A percentile compares a stretch with the other conserved stretches of the same genome.
phyloP scores from a whole-genome alignment of 768 basidiomycete species.

The Leucocoprinus sp. region DNA sequence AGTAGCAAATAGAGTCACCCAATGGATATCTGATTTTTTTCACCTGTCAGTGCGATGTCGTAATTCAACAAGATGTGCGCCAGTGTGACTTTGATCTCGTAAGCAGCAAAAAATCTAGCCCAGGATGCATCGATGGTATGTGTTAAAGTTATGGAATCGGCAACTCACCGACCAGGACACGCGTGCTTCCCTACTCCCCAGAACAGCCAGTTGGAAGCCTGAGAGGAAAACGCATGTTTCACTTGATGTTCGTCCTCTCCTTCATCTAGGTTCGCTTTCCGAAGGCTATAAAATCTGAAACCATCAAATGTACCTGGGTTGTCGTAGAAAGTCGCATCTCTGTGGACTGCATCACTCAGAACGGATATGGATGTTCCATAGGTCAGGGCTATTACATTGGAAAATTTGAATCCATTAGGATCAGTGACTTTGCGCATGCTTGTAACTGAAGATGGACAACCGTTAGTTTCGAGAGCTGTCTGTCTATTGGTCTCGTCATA shows the following conservation, averaged over 20 bases:
- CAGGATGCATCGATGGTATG: not conserved
- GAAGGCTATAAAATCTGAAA: constrained; percentile 35
- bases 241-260: constrained; percentile 20
- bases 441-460: constrained; percentile 14
- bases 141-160: not conserved
- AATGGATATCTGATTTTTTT: not conserved
- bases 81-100: constrained; percentile 11
- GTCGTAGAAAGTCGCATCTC: constrained; percentile 21
- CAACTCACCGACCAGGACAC: constrained; percentile 18
- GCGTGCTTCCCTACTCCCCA: constrained; percentile 29
- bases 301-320: constrained; percentile 33
- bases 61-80: constrained; percentile 11
- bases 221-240: constrained; percentile 19
- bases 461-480: too few relatives aligned
- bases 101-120: constrained; percentile 17
- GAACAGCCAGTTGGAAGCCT: constrained; percentile 19
- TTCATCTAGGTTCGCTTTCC: constrained; percentile 15
- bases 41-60: constrained; percentile 8
- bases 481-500: not conserved
- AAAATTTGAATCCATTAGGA: constrained; percentile 32
- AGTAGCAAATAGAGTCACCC: not conserved
- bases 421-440: constrained; percentile 24
- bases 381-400: constrained; percentile 35
- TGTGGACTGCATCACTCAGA: constrained; percentile 16
- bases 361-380: constrained; percentile 18